phyloP scores from a whole-genome alignment of 1,284 basidiomycete genomes.

The Cryptococcus amylolentus region DNA sequence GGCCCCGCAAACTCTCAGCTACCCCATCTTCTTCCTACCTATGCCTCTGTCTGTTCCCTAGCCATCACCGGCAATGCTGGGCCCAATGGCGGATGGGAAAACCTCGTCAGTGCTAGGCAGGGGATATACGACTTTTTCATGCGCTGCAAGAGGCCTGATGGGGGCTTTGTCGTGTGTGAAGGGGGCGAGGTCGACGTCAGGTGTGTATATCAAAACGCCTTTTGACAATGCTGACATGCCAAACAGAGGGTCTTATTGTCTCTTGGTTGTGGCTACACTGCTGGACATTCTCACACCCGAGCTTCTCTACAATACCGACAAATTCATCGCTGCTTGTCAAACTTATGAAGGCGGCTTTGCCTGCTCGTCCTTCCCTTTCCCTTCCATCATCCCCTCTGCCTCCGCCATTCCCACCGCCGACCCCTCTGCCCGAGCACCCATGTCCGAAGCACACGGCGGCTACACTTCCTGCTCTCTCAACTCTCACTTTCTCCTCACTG shows the following conservation, averaged over 20 bases:
- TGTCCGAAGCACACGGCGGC: conserved; percentile 92
- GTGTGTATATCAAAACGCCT: conserved; percentile 51
- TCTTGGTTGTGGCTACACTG: conserved; percentile 65
- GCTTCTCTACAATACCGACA: conserved; percentile 59
- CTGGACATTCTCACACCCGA: conserved; percentile 83
- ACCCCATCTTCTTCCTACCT: conserved; percentile 84
- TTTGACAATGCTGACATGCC: conserved; percentile 5
- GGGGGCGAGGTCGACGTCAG: conserved; percentile 91
- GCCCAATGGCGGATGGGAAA: conserved; percentile 70
- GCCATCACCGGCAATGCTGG: conserved; percentile 68
- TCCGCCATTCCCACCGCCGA: conserved; percentile 12
- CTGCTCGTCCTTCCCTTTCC: conserved; percentile 59
- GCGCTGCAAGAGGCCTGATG: conserved; percentile 88
- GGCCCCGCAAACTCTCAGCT: conserved; percentile 73
- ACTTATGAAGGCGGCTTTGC: conserved; percentile 98
- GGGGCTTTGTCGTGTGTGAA: conserved; percentile 84
- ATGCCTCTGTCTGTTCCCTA: conserved; percentile 79
- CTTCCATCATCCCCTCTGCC: conserved; percentile 18
- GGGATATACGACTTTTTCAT: conserved; percentile 86
- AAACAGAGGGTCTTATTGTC: conserved; percentile 70
- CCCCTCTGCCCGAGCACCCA: conserved; percentile 60
- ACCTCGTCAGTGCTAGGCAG: conserved; percentile 64
- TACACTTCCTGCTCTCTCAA: conserved; percentile 93
- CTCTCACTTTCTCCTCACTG: conserved; percentile 68
- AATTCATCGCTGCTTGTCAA: conserved; percentile 65